Evolutionary conservation across 192 early-diverging fungal species (phyloP), one percentile per base, ranked within the genome.

Genomic region (Oehlia diaphana): DNA sequence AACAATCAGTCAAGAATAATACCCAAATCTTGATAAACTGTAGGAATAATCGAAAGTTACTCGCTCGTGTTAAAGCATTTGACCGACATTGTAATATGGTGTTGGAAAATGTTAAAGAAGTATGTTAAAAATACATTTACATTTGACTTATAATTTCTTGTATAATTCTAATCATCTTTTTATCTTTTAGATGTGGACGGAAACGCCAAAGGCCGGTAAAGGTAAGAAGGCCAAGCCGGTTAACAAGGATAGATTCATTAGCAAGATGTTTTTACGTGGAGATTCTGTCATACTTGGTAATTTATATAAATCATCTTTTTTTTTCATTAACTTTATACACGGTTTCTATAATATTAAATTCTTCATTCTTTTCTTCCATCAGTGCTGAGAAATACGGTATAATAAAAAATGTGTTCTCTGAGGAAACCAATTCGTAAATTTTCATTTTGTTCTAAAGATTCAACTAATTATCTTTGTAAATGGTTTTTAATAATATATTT

Each of bases 41-140:
- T 84, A 90, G 95, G 86, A 99, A 99, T 88, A 99, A 99, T 90
- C 91, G 95, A 84, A 99, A 99, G 83, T 90, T 99, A 77, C 87
- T 99, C 8, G 98, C 95, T 12, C 90, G 97, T 81, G 94, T 99
- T 79, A 99, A 99, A 88, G 98, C 97, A 64, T 99, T 99, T 84
- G 98, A 99, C 87, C 93, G 98, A 66, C 98, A 99, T 83, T 98
- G 95, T 90, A 99, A 99, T 88, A 98, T 99, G 97, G 97, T 99
- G n/a, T 86, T 99, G 69, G 98, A 98, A 82, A 98, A 98, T 83
- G 96, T 99, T 72, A 97, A 97, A 86, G 98, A 99, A 86, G 91
- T 94, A 83, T 70, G 80, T 80, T 64, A 33, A 79, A 13, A 72
- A 9, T 37, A 67, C 42, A 39, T 23, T 28, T 19, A 73, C 42